Conservation (phyloP, 176 grass and related monocot species). For the Phyllostachys edulis region DNA sequence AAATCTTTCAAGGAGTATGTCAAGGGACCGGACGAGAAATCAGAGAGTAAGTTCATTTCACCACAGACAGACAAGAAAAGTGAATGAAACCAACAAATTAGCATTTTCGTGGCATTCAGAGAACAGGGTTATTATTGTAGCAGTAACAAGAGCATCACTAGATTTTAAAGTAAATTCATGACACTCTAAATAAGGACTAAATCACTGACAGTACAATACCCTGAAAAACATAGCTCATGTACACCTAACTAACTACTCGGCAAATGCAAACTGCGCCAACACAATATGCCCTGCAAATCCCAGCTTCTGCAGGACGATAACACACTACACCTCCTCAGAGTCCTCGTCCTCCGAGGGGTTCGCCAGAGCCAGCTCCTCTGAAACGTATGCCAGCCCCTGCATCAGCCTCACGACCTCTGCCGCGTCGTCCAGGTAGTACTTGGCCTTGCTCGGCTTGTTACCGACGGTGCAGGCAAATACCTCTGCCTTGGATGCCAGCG, state of each 20-base stretch:
- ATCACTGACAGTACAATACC: constrained; percentile 13
- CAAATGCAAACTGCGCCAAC: background rate
- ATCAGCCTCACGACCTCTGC: constrained; percentile 87
- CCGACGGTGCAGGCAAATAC: constrained; percentile 93
- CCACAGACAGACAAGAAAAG: too few relatives aligned
- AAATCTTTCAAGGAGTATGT: background rate
- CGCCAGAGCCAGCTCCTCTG: constrained; percentile 49
- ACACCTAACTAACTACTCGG: constrained; percentile 1
- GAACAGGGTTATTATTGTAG: background rate
- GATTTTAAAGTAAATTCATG: background rate
- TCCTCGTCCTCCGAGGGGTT: constrained; percentile 14
- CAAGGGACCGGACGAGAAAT: too few relatives aligned
- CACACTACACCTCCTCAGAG: constrained; percentile 11
- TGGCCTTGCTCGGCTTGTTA: constrained; percentile 86
- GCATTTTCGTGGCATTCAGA: background rate
- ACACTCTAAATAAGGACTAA: constrained; percentile 9
- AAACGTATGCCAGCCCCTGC: constrained; percentile 75
- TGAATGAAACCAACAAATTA: background rate
- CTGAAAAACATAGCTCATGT: constrained; percentile 37
- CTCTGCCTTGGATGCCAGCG: constrained; percentile 50
- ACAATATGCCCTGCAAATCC: background rate
- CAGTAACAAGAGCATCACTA: background rate
- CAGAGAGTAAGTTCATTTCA: too few relatives aligned
- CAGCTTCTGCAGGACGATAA: background rate
- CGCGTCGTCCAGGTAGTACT: constrained; percentile 81